Conservation (phyloP, 2,329 filamentous ascomycete species). For the Ophiocordyceps sinensis region DNA sequence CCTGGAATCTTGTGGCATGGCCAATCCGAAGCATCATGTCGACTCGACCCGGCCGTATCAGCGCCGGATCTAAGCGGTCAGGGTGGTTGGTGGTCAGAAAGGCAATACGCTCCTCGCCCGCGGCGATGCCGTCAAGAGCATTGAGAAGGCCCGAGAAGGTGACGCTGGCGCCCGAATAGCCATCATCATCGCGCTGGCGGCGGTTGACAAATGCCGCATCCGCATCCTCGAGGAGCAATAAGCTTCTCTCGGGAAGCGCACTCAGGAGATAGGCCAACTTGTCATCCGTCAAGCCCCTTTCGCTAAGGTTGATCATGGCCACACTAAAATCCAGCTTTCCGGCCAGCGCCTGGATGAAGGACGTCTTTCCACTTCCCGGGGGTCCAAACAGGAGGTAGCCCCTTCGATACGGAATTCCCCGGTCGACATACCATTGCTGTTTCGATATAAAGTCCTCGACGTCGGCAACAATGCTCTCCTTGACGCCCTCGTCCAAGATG, state of each 20-base stretch:
- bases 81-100: conserved; percentile 94
- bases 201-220: conserved; percentile 83
- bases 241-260: conserved; percentile 67
- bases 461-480: conserved; percentile 66
- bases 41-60: conserved; percentile 82
- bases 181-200: conserved; percentile 61
- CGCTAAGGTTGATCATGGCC: conserved; percentile 81
- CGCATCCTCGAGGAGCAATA: conserved; percentile 78
- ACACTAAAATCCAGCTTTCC: conserved; percentile 89
- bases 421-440: conserved; percentile 79
- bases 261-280: conserved; percentile 74
- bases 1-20: conserved; percentile 75
- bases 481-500: conserved; percentile 69
- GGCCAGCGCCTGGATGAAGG: conserved; percentile 88
- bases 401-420: conserved; percentile 84
- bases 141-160: conserved; percentile 89
- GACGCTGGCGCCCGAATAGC: conserved; percentile 75
- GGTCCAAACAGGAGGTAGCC: conserved; percentile 84
- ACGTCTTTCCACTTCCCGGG: conserved; percentile 85
- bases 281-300: conserved; percentile 81
- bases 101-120: conserved; percentile 82
- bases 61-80: conserved; percentile 72
- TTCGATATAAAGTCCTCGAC: conserved; percentile 69
- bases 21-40: conserved; percentile 88
- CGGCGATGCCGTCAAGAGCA: conserved; percentile 80